Base-by-base conservation (phyloP, 2,329 filamentous ascomycete species). In the Aureobasidium sp. region DNA sequence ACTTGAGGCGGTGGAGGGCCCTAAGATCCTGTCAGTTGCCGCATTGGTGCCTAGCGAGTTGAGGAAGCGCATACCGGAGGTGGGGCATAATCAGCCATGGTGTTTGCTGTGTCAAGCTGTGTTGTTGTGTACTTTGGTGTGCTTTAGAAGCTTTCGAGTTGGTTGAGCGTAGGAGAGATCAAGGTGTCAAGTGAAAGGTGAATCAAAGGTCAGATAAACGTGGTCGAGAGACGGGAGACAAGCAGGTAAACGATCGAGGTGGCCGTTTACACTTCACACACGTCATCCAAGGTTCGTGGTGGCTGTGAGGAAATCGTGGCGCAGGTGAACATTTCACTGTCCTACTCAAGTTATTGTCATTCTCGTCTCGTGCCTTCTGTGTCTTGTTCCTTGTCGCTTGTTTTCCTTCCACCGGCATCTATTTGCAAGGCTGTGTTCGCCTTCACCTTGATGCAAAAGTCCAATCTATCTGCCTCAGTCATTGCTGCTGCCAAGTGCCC, bases 1-100 rank as follows among this genome's bases (percentile, higher is more conserved):
- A 85, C 78, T 61, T 76, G 76, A 14, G 82, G 83, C 13, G 84
- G 83, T 30, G 84, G 84, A 45, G 82, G 82, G 21, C 74, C 74
- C 74, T 77, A 49, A 5, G 21, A 49, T 16, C 29, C 13, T 25
- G 54, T 61, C 39, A 58, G 61, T 9, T 14, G 32, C 51, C 42
- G 30, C n/a, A n/a, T 36, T 25, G 61, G 36, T 53, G 47, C 36
- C 49, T 62, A 34, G 41, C 16, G 25, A 13, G 6, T n/a, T 6
- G 6, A 14, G 54, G 37, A 21, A 6, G 34, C 54, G 36, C 51
- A 55, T 63, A 63, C 61, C 49, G 61, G 41, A 41, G 61, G 61
- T 37, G 61, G 61, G 14, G 54, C 55, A 37, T 45, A 63, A 34
- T 63, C 61, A 16, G 55, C 61, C 61, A 63, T 63, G 25, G 14